Evolutionary conservation across 2,329 filamentous ascomycete genomes (phyloP).

Genomic region (Penicillium digitatum): DNA sequence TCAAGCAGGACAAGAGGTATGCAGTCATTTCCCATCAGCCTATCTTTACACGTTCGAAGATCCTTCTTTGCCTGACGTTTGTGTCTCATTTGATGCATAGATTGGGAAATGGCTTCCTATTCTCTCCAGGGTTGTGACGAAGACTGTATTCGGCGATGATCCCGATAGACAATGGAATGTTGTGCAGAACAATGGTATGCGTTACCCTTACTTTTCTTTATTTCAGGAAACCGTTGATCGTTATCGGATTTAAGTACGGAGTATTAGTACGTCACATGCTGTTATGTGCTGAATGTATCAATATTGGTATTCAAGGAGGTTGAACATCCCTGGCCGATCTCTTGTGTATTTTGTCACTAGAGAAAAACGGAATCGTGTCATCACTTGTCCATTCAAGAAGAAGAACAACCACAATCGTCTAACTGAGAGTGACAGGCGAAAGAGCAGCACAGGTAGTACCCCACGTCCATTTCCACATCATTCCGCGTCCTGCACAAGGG

Average conservation of each 20-base stretch:
- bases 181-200: constrained; percentile 81
- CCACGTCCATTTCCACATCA: constrained; percentile 92
- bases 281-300: background rate
- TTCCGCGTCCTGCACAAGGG: constrained; percentile 64
- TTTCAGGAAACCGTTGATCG: background rate
- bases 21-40: constrained; percentile 28
- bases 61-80: background rate
- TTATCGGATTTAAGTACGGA: background rate
- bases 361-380: background rate
- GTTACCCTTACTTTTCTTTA: background rate
- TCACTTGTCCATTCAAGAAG: background rate
- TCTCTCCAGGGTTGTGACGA: constrained; percentile 66
- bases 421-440: constrained; percentile 50
- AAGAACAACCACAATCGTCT: background rate
- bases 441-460: constrained; percentile 88
- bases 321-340: background rate
- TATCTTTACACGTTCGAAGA: background rate
- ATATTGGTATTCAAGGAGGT: constrained; percentile 6
- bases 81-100: constrained; percentile 21
- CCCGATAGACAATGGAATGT: constrained; percentile 78
- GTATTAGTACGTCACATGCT: background rate
- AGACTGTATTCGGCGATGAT: constrained; percentile 56
- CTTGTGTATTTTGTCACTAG: background rate
- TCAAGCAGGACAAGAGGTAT: constrained; percentile 63
- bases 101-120: constrained; percentile 47